Conservation (phyloP, 1,284 basidiomycete genomes). For the Malassezia psittaci region DNA sequence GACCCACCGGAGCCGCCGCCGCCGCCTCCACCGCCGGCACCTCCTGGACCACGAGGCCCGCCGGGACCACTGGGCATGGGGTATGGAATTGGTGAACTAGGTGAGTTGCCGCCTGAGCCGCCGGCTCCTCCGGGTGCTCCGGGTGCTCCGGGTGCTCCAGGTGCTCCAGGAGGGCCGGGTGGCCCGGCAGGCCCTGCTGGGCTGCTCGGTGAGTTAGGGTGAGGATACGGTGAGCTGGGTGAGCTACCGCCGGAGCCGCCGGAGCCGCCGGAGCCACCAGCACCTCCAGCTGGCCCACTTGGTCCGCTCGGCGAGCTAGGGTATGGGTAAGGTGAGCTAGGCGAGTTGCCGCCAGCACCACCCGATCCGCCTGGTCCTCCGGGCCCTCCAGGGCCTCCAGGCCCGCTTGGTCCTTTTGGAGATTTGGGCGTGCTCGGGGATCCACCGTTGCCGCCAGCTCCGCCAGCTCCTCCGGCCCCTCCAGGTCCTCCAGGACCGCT, state of each 20-base stretch:
- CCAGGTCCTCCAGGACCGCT: neutral
- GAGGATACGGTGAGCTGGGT: neutral
- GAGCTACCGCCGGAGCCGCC: neutral
- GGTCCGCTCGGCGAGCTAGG: too few relatives aligned
- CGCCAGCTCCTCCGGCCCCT: neutral
- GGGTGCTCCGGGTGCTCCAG: neutral
- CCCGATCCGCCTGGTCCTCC: neutral
- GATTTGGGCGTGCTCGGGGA: too few relatives aligned
- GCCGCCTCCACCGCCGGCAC: neutral
- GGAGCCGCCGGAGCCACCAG: slow-evolving; percentile 13
- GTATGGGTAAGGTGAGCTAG: too few relatives aligned
- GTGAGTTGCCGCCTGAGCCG: neutral
- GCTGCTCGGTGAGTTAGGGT: neutral
- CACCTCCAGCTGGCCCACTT: neutral
- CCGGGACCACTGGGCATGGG: neutral
- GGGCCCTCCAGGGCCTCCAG: neutral
- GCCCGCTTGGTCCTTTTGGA: neutral
- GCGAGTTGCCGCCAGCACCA: neutral
- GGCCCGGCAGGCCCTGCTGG: neutral
- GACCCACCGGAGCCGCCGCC: neutral
- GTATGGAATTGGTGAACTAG: too few relatives aligned
- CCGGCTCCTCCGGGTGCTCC: neutral
- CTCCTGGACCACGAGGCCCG: slow-evolving; percentile 10
- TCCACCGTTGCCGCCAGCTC: neutral
- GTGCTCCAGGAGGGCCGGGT: neutral